phyloP scores from a whole-genome alignment of 1,284 basidiomycete species.

The Boletus hoseneyae region DNA sequence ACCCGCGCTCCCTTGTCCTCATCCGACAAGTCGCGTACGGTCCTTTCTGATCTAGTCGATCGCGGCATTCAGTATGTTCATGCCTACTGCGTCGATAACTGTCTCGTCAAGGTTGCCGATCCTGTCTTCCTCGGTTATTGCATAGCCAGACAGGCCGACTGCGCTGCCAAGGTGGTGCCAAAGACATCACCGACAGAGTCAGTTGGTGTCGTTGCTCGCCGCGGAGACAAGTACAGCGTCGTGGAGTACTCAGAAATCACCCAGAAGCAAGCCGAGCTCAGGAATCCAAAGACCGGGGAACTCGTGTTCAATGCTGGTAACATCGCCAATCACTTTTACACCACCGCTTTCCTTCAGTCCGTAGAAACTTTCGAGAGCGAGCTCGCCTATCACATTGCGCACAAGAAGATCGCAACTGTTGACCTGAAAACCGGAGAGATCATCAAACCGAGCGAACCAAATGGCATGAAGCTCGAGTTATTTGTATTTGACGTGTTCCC shows the following conservation, averaged over 20 bases:
- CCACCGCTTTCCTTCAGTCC: slow-evolving; percentile 77
- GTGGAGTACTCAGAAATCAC: slow-evolving; percentile 99
- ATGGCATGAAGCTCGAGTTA: slow-evolving; percentile 99
- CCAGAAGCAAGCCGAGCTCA: slow-evolving; percentile 77
- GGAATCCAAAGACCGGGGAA: slow-evolving; percentile 67
- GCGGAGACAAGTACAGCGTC: slow-evolving; percentile 82
- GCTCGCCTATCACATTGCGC: slow-evolving; percentile 96
- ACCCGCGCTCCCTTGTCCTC: slow-evolving; percentile 75
- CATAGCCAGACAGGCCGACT: slow-evolving; percentile 81
- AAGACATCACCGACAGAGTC: slow-evolving; percentile 86
- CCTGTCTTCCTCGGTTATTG: slow-evolving; percentile 96
- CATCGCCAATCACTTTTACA: slow-evolving; percentile 99
- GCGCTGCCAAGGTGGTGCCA: slow-evolving; percentile 95
- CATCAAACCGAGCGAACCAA: slow-evolving; percentile 85
- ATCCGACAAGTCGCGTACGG: slow-evolving; percentile 60
- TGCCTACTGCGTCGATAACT: slow-evolving; percentile 98
- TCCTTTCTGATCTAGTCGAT: slow-evolving; percentile 78
- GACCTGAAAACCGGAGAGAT: slow-evolving; percentile 61
- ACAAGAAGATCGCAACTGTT: slow-evolving; percentile 93
- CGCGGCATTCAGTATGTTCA: slow-evolving; percentile 90
- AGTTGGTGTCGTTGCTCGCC: slow-evolving; percentile 91
- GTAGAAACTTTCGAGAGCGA: slow-evolving; percentile 84
- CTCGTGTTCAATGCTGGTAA: slow-evolving; percentile 93
- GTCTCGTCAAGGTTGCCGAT: slow-evolving; percentile 95
- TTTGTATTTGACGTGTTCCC: slow-evolving; percentile 99